Base-by-base conservation (phyloP, 192 early-diverging fungal genomes). In the Entrophospora sp. region DNA sequence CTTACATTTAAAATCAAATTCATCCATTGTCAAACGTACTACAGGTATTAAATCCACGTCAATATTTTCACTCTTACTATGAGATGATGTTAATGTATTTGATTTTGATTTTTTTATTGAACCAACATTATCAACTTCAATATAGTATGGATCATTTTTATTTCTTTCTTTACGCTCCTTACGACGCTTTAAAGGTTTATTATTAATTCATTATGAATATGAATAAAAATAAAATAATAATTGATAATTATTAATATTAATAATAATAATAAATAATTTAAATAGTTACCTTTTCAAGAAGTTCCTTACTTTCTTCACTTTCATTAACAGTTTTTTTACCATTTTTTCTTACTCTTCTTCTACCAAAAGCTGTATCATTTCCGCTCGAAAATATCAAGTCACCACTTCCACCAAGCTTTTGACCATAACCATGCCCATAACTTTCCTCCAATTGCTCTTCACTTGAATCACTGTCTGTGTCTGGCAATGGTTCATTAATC, bases 41-140 rank as follows among this genome's bases (percentile, higher is more conserved):
- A 95, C 86, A 3, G 91, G 91, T 57, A 95, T 93, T 12, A 80
- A 79, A 62, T 95, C 87, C 0, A 92, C 88, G 61, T 88, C 86
- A 58, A 82, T 76, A 67, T 88, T 82, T 22, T 83, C 81, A 7
- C 69, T 70, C 43, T 72, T 28, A 40, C 46, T 56, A 32, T 66
- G 31, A 42, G 72, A 38, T n/a, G 10, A 36, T 49, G 48, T 14
- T 8, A 24, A 24, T 14, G 8, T 20, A 20, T 55, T n/a, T 7
- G 45, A 30, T 25, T 76, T 75, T 20, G 66, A 36, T 3, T 45
- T 53, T 48, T 77, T 78, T 3, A 68, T 35, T 27, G 72, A 66
- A 14, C 38, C 60, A 16, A 72, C 69, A 36, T 78, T 72, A 31
- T 73, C 72, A 28, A 66, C 70, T 36, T 80, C 78, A 58, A 87